These are phyloP conservation scores for Carex cristatella DNA, from an alignment of 176 grass and related monocot genomes.

Conservation along the genomic window DNA sequence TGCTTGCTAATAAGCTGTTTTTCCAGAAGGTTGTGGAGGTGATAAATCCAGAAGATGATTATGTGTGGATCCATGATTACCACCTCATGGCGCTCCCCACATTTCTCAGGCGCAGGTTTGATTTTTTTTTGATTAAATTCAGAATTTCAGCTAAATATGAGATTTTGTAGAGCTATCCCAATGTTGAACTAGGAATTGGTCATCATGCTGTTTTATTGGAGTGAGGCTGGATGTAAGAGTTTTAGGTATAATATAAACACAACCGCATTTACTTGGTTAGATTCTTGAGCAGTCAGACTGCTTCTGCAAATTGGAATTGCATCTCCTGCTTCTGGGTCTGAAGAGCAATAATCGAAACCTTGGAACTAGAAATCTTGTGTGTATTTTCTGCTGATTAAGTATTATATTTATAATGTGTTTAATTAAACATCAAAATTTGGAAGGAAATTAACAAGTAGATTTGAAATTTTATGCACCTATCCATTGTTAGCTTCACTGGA, in stretches of 20 bases:
- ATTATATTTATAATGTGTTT: neutral
- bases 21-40: constrained; percentile 85
- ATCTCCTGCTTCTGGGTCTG: neutral
- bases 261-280: neutral
- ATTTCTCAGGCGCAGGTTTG: constrained; percentile 64
- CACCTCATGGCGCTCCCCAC: constrained; percentile 98
- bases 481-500: neutral
- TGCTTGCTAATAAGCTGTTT: constrained; percentile 91
- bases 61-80: constrained; percentile 97
- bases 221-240: neutral
- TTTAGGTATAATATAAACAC: neutral
- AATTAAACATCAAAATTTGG: neutral
- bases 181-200: neutral
- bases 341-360: neutral
- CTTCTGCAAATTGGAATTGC: neutral
- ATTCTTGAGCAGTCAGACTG: neutral
- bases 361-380: neutral
- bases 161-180: neutral
- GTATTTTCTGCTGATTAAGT: neutral
- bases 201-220: neutral
- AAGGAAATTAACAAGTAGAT: neutral
- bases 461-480: neutral
- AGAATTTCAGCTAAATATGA: neutral
- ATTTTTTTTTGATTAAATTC: neutral
- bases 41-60: constrained; percentile 95